Base-by-base conservation (phyloP, 2,329 filamentous ascomycete genomes). In the Elsinoe arachidis region DNA sequence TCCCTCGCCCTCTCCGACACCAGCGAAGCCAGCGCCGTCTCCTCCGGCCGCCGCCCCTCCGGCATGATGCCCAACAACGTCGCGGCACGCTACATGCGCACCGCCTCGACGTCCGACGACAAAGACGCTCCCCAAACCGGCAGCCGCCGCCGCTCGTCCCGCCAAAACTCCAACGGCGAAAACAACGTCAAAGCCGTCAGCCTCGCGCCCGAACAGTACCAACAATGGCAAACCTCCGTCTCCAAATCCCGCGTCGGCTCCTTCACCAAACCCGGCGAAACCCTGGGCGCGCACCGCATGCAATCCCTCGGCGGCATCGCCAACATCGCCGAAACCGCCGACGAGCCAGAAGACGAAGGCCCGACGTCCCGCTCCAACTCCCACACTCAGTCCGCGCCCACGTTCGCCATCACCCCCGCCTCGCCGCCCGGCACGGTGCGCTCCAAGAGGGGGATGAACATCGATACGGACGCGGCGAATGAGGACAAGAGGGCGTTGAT, bases 61-160 rank as follows among this genome's bases (percentile, higher is more conserved):
- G 54, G 54, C 21, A 46, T 56, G 33, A 49, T 56, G n/a, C 39
- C 54, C 30, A 41, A 41, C 21, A 56, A 49, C 41, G 33, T 56
- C 41, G 54, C 54, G 21, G 23, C 54, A 3, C 39, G 54, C n/a
- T 56, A 56, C 54, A 56, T 56, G 54, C 54, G 54, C 3, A 11
- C 54, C 6, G 54, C 43, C 10, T 56, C 54, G 12, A 30, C n/a
- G 2, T 33, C 54, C n/a, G 54, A 56, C 3, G 54, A 56, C 12
- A 30, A 46, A n/a, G 35, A 26, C 7, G 41, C 19, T 5, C 38
- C 47, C 9, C n/a, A 17, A 15, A 19, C 43, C 10, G 26, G 38
- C 30, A 17, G 33, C n/a, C 39, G 54, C 37, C 39, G 54, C 12
- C 54, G 54, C 30, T 35, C 39, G 4, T 56, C 54, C 17, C 39